A percentile compares a stretch with the other conserved stretches of the same genome.
Evolutionary conservation across 345 rosid species (phyloP).

Genomic region (Pistacia vera): DNA sequence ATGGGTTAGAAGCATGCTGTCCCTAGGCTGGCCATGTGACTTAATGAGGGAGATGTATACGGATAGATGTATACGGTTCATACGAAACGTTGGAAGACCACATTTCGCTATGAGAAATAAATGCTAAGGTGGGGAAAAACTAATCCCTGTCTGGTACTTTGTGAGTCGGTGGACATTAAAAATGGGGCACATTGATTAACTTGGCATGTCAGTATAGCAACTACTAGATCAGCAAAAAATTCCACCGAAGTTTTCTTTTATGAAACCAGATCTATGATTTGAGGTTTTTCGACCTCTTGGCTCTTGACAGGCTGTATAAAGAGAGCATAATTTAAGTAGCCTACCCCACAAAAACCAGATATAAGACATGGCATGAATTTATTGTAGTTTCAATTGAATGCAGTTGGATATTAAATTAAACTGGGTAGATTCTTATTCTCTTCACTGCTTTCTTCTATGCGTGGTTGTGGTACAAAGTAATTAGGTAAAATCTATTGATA

Average conservation of each 20-base stretch:
- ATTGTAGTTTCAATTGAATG: background rate
- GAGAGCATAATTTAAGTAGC: constrained; percentile 17
- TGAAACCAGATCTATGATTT: constrained; percentile 21
- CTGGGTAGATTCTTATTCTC: background rate
- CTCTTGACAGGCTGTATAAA: constrained; percentile 32
- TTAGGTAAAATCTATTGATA: background rate
- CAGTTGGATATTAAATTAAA: background rate
- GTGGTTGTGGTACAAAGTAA: background rate
- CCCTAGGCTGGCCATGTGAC: constrained; percentile 36
- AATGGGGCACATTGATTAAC: constrained; percentile 2
- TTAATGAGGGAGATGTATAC: constrained; percentile 10
- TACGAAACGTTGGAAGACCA: constrained; percentile 28
- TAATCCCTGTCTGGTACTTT: constrained; percentile 12
- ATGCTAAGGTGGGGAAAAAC: constrained; percentile 16
- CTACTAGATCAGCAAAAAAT: background rate
- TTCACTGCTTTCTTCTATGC: background rate
- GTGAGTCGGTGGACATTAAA: constrained; percentile 37
- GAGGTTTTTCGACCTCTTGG: background rate
- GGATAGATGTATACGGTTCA: constrained; percentile 28
- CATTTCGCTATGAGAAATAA: constrained; percentile 19
- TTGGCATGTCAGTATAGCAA: background rate
- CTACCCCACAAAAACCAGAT: constrained; percentile 19
- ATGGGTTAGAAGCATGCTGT: background rate
- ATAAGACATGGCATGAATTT: background rate
- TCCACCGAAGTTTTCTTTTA: background rate